A percentile compares a stretch with the other conserved stretches of the same genome.
Conservation (phyloP, 2,329 filamentous ascomycete species). For the Achaetomium macrosporum region DNA sequence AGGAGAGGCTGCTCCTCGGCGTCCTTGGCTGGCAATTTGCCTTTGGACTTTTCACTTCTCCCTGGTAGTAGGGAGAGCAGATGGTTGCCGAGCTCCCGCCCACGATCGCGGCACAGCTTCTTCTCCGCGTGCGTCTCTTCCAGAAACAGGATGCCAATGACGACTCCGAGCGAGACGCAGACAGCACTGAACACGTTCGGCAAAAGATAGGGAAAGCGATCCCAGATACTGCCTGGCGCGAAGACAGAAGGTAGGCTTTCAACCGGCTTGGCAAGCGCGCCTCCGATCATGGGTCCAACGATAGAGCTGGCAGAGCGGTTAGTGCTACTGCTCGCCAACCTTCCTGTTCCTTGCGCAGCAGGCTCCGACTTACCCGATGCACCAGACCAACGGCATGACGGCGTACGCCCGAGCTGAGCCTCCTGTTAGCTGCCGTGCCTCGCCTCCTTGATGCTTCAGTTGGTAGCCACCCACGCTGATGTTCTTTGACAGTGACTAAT, state of each 20-base stretch:
- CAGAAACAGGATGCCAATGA: constrained; percentile 76
- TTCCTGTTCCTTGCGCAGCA: background rate
- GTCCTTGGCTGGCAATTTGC: constrained; percentile 31
- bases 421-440: constrained; percentile 4
- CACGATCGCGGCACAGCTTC: constrained; percentile 69
- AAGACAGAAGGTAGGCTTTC: constrained; percentile 74
- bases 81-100: constrained; percentile 69
- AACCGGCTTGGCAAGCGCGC: constrained; percentile 81
- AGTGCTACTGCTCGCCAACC: background rate
- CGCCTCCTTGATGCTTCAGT: constrained; percentile 6
- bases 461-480: constrained; percentile 66
- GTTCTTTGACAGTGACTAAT: constrained; percentile 84
- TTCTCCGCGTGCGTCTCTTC: constrained; percentile 89
- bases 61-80: constrained; percentile 46
- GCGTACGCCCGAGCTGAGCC: constrained; percentile 77
- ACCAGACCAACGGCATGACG: constrained; percentile 98
- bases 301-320: constrained; percentile 60
- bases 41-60: constrained; percentile 31
- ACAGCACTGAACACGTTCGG: constrained; percentile 84
- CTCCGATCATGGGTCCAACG: constrained; percentile 85
- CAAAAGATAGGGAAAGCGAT: constrained; percentile 80
- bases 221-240: constrained; percentile 68
- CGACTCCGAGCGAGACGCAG: constrained; percentile 70
- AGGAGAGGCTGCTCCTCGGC: constrained; percentile 30
- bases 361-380: constrained; percentile 62